Base-by-base conservation (phyloP, 2,329 filamentous ascomycete species). In the Graphilbum ipis-grandicollis region DNA sequence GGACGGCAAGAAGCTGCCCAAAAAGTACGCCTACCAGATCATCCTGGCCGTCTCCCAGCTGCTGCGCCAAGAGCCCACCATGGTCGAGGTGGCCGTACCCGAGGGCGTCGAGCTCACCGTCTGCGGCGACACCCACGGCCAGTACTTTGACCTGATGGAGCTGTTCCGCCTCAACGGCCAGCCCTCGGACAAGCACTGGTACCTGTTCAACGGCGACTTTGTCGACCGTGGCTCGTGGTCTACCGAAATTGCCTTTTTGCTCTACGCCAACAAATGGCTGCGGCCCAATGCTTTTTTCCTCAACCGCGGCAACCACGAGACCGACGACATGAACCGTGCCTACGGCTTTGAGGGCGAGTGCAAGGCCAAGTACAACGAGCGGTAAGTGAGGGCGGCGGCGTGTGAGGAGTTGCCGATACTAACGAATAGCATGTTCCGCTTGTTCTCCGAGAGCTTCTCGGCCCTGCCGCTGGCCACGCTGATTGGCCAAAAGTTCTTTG, bases 311-410 rank as follows among this genome's bases (percentile, higher is more conserved):
- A 98, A 98, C 59, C 90, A 98, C 60, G 90, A 98, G 62, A 96
- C 90, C 34, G 88, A 96, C 54, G 88, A 94, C 58, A 98, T 98
- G 90, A 98, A 98, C 66, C 76, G 84, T 46, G 86, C 90, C 37
- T 98, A 98, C 54, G 90, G 90, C 15, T 98, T 98, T 50, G 90
- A 98, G 58, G 90, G 90, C 52, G 90, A 98, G 56, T 96, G 90
- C 66, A 90, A 88, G 57, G 83, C 84, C 48, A 98, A 98, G 62
- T 98, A 98, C 60, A 94, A 83, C 55, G 90, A 93, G 58, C 78
- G 64, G 62, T 62, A 48, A 40, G 54, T 6, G n/a, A n/a, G n/a
- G n/a, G n/a, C n/a, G n/a, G n/a, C n/a, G n/a, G n/a, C n/a, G n/a
- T n/a, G n/a, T n/a, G n/a, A n/a, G n/a, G n/a, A n/a, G n/a, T n/a